Conservation (phyloP, 176 grass and related monocot genomes). For the Saccharum officinarum region DNA sequence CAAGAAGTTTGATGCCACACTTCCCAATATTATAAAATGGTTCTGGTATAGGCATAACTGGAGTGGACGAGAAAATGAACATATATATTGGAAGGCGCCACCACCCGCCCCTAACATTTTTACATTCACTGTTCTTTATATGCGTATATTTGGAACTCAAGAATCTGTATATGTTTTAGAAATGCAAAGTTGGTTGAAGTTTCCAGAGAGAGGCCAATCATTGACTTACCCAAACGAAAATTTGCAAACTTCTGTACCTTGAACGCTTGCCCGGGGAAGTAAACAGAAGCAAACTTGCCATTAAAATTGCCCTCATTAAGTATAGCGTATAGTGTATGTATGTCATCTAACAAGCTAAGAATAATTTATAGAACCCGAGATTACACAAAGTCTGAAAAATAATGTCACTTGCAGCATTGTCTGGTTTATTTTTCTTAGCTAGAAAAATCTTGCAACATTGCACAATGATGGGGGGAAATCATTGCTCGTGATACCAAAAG, state of each 20-base stretch:
- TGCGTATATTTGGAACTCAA: too few species aligned
- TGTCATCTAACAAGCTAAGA: not conserved
- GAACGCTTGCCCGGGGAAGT: not conserved
- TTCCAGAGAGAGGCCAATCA: slow-evolving; percentile 20
- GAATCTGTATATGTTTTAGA: not conserved
- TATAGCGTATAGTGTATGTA: not conserved
- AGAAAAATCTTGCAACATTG: slow-evolving; percentile 5
- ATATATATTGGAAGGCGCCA: not conserved
- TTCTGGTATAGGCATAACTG: not conserved
- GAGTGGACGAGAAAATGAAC: not conserved
- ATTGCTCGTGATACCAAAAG: slow-evolving; percentile 11
- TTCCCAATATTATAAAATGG: slow-evolving; percentile 13
- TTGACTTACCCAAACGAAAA: not conserved
- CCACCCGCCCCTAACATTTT: not conserved
- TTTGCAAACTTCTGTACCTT: not conserved
- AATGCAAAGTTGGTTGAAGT: slow-evolving; percentile 18
- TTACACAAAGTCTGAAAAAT: slow-evolving; percentile 9
- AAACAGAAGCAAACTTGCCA: not conserved
- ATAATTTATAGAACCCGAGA: not conserved
- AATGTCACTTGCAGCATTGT: slow-evolving; percentile 13
- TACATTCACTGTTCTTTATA: not conserved
- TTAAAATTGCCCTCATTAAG: not conserved
- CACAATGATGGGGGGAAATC: slow-evolving; percentile 31
- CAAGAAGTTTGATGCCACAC: slow-evolving; percentile 21
- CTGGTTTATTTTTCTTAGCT: not conserved